Percentiles rank a stretch among this genome's conserved stretches.
phyloP scores from a whole-genome alignment of 73 alveolate genomes.

The Stentor coeruleus region DNA sequence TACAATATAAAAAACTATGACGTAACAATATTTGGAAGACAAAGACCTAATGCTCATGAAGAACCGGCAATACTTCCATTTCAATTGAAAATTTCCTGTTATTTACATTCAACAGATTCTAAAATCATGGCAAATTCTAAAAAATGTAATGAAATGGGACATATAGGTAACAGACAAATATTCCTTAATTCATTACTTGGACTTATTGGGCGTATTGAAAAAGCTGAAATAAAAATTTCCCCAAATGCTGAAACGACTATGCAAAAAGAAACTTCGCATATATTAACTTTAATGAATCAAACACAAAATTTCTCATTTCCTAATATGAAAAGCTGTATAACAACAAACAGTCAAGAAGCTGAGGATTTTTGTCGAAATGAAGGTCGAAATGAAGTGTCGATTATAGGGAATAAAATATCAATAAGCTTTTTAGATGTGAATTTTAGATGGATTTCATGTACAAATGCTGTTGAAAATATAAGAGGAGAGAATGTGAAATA shows the following conservation, averaged over 20 bases:
- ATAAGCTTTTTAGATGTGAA: neutral
- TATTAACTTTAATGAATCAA: neutral
- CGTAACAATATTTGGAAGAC: neutral
- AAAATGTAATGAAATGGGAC: neutral
- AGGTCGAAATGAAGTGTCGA: neutral
- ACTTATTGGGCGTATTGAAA: constrained; percentile 1
- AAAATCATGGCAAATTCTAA: no score
- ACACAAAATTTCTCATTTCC: constrained; percentile 1
- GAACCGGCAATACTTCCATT: neutral
- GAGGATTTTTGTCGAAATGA: neutral
- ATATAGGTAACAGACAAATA: neutral
- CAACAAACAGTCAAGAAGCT: neutral
- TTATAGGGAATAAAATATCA: neutral
- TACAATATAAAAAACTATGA: neutral
- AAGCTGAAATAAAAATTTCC: neutral
- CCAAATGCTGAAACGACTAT: neutral
- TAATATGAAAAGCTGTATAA: neutral
- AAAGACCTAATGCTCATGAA: neutral
- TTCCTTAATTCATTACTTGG: neutral
- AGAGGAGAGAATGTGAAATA: neutral
- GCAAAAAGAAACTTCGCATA: neutral
- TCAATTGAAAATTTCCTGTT: neutral
- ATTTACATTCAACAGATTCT: neutral
- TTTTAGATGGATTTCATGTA: constrained; percentile 8
- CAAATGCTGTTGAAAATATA: neutral